Conservation (phyloP, 176 grass and related monocot genomes). For the Avena sativa region DNA sequence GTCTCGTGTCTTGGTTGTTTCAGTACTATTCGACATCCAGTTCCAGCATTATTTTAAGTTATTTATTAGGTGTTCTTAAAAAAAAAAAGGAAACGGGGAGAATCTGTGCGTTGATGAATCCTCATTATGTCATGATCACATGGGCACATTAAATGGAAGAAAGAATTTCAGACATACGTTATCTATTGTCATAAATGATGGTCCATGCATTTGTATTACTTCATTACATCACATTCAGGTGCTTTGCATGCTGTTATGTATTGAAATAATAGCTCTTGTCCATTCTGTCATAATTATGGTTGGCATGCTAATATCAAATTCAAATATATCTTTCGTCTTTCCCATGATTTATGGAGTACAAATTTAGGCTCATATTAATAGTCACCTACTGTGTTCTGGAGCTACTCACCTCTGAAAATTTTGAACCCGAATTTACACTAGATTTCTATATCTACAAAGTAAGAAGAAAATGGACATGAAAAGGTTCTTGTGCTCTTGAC, state of each 20-base stretch:
- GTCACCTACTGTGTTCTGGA: neutral
- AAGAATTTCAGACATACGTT: constrained; percentile 11
- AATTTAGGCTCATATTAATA: constrained; percentile 18
- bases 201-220: neutral
- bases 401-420: constrained; percentile 12
- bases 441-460: constrained; percentile 1
- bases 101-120: neutral
- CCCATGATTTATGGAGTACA: neutral
- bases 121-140: neutral
- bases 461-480: neutral
- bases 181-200: constrained; percentile 4
- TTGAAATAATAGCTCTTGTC: neutral
- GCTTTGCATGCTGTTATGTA: constrained; percentile 22
- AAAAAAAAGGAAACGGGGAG: neutral
- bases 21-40: neutral
- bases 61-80: constrained; percentile 5
- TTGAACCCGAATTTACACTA: neutral
- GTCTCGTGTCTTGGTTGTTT: constrained; percentile 15
- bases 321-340: neutral
- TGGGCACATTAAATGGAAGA: neutral
- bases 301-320: constrained; percentile 5
- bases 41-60: constrained; percentile 26
- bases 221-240: neutral
- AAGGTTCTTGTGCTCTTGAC: neutral
- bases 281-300: neutral